Evolutionary conservation across 306 rosid species (phyloP).

Genomic region (Spatholobus suberectus): DNA sequence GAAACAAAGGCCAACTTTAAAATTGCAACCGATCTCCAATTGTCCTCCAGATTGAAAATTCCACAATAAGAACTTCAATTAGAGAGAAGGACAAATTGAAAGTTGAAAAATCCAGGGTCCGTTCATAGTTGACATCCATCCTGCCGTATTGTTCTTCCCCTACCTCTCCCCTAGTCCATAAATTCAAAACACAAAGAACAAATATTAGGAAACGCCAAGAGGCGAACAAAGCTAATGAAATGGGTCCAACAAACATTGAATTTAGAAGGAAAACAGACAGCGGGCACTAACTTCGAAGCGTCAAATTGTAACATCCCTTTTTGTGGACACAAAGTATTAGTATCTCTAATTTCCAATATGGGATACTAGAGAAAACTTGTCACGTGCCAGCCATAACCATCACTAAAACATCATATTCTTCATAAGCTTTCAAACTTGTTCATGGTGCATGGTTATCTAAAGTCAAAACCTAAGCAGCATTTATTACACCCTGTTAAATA

Average conservation of each 20-base stretch:
- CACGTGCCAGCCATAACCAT: neutral
- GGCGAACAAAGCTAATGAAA: conserved; percentile 25
- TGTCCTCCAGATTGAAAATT: conserved; percentile 17
- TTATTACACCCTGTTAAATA: neutral
- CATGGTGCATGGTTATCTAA: neutral
- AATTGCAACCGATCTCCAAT: conserved; percentile 33
- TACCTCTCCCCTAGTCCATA: conserved; percentile 37
- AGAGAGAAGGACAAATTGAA: conserved; percentile 12
- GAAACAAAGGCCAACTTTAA: conserved; percentile 32
- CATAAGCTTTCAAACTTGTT: conserved; percentile 26
- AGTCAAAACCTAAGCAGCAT: conserved; percentile 15
- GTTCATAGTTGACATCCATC: conserved; percentile 25
- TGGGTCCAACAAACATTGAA: neutral
- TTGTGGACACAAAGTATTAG: neutral
- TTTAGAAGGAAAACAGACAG: conserved; percentile 23
- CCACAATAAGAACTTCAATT: conserved; percentile 21
- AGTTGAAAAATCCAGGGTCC: conserved; percentile 34
- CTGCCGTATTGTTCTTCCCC: conserved; percentile 28
- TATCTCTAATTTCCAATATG: conserved; percentile 15
- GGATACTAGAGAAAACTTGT: conserved; percentile 3
- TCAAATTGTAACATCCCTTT: conserved; percentile 3
- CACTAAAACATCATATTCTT: neutral
- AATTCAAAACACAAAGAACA: conserved; percentile 25
- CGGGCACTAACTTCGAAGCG: conserved; percentile 23
- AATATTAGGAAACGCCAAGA: conserved; percentile 38